Base-by-base conservation (phyloP, 2,329 filamentous ascomycete genomes). In the Exophiala lecanii-corni region DNA sequence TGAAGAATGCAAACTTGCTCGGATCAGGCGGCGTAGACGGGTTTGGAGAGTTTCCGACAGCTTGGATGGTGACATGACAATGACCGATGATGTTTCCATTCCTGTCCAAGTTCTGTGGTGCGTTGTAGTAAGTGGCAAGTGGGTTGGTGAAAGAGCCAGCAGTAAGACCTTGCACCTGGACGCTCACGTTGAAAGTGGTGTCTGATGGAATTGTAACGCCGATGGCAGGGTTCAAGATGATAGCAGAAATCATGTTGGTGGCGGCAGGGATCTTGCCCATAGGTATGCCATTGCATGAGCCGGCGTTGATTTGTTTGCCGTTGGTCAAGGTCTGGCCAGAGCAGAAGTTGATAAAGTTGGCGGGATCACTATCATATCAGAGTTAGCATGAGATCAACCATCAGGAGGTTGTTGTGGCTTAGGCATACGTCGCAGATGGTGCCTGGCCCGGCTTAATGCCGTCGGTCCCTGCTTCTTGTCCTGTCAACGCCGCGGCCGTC, bases 311-410 rank as follows among this genome's bases (percentile, higher is more conserved):
- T 52, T 79, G 75, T 4, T 64, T 61, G 49, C 76, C 76, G 50
- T 79, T 78, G 48, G 76, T 79, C 43, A 75, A 55, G 2, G 66
- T 70, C 57, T 74, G 69, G 47, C 73, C 74, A 4, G 63, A 57
- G 56, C 76, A 80, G 60, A 78, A 74, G 64, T 78, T 78, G 68
- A 79, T 78, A 60, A 79, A 79, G 63, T 79, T 79, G 57, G 68
- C 67, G 15, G 59, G 37, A 45, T 75, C 47, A 41, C 53, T 54
- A 21, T 9, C 18, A 28, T 35, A 12, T 44, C 49, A 21, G 50
- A 41, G n/a, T 54, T 35, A 16, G n/a, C 30, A 32, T 12, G n/a
- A 32, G 17, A 5, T 13, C n/a, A 13, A 12, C 26, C 26, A 5
- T 5, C 13, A 45, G 12, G n/a, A n/a, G n/a, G n/a, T n/a, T n/a